phyloP scores from a whole-genome alignment of 768 basidiomycete genomes.

The Pholiota microspora region DNA sequence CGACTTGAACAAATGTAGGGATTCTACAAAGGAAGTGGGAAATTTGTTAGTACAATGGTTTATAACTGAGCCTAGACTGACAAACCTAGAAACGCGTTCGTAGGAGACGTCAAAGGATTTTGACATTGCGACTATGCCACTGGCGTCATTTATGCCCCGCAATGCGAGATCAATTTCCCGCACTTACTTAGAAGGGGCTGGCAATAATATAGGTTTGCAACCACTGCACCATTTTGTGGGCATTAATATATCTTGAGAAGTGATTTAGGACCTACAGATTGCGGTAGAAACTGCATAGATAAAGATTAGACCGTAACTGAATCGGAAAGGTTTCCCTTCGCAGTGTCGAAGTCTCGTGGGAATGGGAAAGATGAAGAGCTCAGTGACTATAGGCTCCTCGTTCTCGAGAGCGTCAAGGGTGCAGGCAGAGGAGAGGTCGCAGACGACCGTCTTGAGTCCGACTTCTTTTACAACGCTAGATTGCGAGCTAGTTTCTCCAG shows the following conservation, averaged over 20 bases:
- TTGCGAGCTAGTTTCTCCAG: not conserved
- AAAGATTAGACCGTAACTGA: conserved; percentile 49
- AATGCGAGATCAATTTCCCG: not conserved
- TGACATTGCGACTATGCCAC: conserved; percentile 35
- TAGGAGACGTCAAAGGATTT: conserved; percentile 20
- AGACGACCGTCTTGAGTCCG: not conserved
- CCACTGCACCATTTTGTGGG: conserved; percentile 33
- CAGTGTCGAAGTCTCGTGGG: conserved; percentile 53
- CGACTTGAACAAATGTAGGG: conserved; percentile 64
- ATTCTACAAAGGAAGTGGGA: conserved; percentile 35
- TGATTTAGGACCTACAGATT: conserved; percentile 32
- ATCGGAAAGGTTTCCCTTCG: conserved; percentile 47
- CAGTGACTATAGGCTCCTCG: not conserved
- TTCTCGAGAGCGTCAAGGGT: not conserved
- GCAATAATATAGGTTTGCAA: conserved; percentile 76
- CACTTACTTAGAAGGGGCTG: conserved; percentile 70
- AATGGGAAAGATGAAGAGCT: conserved; percentile 50
- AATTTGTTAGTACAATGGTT: conserved; percentile 2
- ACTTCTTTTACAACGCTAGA: not conserved
- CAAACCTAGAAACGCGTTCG: conserved; percentile 18
- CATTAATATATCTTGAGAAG: not conserved
- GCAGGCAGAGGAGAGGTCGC: not conserved
- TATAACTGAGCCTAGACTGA: not conserved
- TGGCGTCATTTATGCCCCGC: not conserved
- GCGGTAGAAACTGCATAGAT: conserved; percentile 64